phyloP scores from a whole-genome alignment of 108 stramenopile species.

The Licmophora abbreviata region DNA sequence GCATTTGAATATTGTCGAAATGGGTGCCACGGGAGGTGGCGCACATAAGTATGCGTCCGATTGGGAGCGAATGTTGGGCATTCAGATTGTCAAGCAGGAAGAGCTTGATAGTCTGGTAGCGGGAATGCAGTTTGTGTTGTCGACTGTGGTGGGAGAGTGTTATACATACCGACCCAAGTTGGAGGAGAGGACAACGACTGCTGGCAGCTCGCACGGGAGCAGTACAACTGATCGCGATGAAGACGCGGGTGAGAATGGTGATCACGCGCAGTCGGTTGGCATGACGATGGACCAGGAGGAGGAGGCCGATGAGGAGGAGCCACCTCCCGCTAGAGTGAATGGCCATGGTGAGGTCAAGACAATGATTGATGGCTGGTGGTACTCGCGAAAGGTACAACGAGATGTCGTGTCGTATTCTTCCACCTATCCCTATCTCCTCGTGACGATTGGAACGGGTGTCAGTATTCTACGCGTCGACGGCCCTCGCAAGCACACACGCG shows the following conservation, averaged over 20 bases:
- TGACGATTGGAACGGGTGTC: constrained; percentile 96
- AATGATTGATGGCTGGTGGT: constrained; percentile 68
- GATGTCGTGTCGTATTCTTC: constrained; percentile 53
- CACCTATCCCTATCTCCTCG: constrained; percentile 90
- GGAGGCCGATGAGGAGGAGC: constrained; percentile 6
- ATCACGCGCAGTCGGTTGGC: background rate
- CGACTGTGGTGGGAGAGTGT: constrained; percentile 88
- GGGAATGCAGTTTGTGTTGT: constrained; percentile 94
- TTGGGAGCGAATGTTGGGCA: constrained; percentile 80
- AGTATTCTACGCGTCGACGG: constrained; percentile 92
- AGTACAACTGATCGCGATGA: background rate
- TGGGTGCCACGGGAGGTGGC: constrained; percentile 93
- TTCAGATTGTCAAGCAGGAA: constrained; percentile 86
- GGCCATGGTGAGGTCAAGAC: constrained; percentile 2
- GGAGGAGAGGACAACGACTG: constrained; percentile 2
- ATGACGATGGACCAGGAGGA: constrained; percentile 4
- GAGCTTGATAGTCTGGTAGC: constrained; percentile 94
- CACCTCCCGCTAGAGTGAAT: too few relatives aligned
- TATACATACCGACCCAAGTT: constrained; percentile 86
- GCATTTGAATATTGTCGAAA: constrained; percentile 66
- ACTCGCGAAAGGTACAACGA: constrained; percentile 83
- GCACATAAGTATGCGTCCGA: constrained; percentile 93
- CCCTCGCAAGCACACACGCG: constrained; percentile 89
- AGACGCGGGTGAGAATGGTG: background rate
- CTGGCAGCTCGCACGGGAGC: background rate